Evolutionary conservation across 306 rosid genomes (phyloP).

Genomic region (Argentina anserina): DNA sequence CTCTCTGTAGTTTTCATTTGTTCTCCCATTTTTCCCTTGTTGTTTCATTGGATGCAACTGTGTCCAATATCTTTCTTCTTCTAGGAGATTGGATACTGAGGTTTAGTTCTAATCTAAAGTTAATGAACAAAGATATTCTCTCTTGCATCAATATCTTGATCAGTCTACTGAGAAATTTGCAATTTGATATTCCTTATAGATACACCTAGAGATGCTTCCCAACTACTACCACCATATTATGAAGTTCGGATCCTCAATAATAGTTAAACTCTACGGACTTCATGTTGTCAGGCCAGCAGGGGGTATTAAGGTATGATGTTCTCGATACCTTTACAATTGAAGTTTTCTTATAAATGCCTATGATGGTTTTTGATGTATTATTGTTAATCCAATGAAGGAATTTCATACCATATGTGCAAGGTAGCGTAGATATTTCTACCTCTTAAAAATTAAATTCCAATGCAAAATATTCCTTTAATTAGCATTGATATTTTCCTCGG

Average conservation of each 20-base stretch:
- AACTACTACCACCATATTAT: constrained; percentile 39
- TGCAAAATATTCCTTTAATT: background rate
- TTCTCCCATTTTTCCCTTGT: background rate
- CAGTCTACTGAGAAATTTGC: background rate
- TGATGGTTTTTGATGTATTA: background rate
- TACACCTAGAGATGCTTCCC: constrained; percentile 38
- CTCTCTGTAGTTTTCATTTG: background rate
- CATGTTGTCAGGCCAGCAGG: constrained; percentile 36
- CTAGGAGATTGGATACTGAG: background rate
- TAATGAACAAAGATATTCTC: background rate
- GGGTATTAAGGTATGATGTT: constrained; percentile 39
- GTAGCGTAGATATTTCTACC: background rate
- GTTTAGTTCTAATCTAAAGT: background rate
- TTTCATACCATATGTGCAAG: background rate
- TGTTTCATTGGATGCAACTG: background rate
- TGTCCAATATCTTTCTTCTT: background rate
- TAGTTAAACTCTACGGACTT: constrained; percentile 40
- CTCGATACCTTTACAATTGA: background rate
- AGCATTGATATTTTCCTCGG: background rate
- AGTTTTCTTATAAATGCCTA: background rate
- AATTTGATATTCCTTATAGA: constrained; percentile 19
- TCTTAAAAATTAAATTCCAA: too few relatives aligned
- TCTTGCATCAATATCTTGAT: background rate
- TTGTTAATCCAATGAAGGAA: background rate
- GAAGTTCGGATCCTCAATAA: constrained; percentile 28